phyloP scores from a whole-genome alignment of 2,329 filamentous ascomycete species.

The Cladophialophora yegresii region DNA sequence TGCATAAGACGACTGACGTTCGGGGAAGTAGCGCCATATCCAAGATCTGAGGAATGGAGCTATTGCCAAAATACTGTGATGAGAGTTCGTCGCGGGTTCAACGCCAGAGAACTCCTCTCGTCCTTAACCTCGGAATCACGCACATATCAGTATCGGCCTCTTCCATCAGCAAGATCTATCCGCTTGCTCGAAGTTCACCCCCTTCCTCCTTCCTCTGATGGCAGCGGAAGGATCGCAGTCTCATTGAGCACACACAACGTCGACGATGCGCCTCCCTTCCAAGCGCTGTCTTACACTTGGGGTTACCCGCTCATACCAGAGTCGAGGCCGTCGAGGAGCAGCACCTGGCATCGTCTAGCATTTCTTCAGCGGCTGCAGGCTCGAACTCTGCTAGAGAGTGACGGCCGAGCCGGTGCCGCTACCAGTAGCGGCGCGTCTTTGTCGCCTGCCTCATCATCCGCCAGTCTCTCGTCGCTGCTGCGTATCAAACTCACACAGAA shows the following conservation, averaged over 20 bases:
- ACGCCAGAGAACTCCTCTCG: constrained; percentile 15
- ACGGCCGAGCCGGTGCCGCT: not conserved
- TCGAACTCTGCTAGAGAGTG: constrained; percentile 6
- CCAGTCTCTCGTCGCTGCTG: not conserved
- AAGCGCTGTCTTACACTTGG: constrained; percentile 19
- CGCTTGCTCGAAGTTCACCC: constrained; percentile 17
- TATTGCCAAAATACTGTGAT: constrained; percentile 1
- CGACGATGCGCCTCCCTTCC: constrained; percentile 13
- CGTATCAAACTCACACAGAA: constrained; percentile 11
- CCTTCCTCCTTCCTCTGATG: not conserved
- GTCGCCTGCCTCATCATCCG: not conserved
- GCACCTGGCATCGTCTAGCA: constrained; percentile 14
- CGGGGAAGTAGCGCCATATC: not conserved
- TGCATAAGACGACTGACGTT: not conserved
- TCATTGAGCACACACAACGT: constrained; percentile 13
- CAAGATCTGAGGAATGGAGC: not conserved
- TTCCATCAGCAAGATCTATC: constrained; percentile 14
- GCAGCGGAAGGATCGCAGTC: constrained; percentile 4
- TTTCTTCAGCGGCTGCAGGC: constrained; percentile 15
- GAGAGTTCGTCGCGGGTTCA: constrained; percentile 16
- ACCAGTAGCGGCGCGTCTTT: not conserved
- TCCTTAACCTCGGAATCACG: constrained; percentile 13
- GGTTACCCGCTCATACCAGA: constrained; percentile 18
- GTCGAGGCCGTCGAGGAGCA: constrained; percentile 6
- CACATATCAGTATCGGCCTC: constrained; percentile 11